Evolutionary conservation across 2,329 filamentous ascomycete genomes (phyloP).

Genomic region (Metarhizium guizhouense): DNA sequence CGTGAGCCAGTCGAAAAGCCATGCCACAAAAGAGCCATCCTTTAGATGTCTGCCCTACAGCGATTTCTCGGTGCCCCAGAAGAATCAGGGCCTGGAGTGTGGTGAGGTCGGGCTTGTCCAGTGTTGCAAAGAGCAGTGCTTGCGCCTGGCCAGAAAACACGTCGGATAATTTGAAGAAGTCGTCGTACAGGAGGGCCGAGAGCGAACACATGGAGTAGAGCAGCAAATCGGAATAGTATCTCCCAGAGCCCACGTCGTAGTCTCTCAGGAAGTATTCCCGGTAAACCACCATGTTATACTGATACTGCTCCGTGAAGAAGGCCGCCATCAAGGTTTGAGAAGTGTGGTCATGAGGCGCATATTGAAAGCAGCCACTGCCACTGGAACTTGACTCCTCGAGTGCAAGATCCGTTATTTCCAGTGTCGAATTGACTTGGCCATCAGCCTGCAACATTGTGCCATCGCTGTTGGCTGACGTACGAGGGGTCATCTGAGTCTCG

Average conservation of each 20-base stretch:
- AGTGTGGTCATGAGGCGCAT: slow-evolving; percentile 33
- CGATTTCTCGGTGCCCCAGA: slow-evolving; percentile 37
- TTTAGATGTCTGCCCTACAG: slow-evolving; percentile 36
- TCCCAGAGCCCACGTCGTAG: slow-evolving; percentile 35
- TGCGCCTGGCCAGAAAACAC: slow-evolving; percentile 36
- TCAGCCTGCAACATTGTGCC: too few species aligned
- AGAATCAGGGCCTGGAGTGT: slow-evolving; percentile 35
- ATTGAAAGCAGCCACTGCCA: slow-evolving; percentile 19
- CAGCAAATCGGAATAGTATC: slow-evolving; percentile 40
- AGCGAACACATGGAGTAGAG: slow-evolving; percentile 39
- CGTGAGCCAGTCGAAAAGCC: slow-evolving; percentile 40
- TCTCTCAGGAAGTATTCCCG: slow-evolving; percentile 41
- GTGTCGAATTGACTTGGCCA: background rate
- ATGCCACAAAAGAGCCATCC: slow-evolving; percentile 44
- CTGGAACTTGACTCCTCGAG: slow-evolving; percentile 11
- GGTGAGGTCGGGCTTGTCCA: slow-evolving; percentile 38
- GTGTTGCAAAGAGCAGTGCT: slow-evolving; percentile 31
- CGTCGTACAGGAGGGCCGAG: slow-evolving; percentile 36
- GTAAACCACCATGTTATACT: slow-evolving; percentile 41
- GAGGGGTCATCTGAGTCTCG: slow-evolving; percentile 9
- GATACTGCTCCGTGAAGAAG: slow-evolving; percentile 39
- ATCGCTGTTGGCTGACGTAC: background rate
- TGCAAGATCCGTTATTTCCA: background rate
- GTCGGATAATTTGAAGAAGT: slow-evolving; percentile 29
- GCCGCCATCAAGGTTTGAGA: slow-evolving; percentile 35